A percentile compares a stretch with the other conserved stretches of the same genome.
Conservation (phyloP, 2,329 filamentous ascomycete genomes). For the Lachnellula arida region DNA sequence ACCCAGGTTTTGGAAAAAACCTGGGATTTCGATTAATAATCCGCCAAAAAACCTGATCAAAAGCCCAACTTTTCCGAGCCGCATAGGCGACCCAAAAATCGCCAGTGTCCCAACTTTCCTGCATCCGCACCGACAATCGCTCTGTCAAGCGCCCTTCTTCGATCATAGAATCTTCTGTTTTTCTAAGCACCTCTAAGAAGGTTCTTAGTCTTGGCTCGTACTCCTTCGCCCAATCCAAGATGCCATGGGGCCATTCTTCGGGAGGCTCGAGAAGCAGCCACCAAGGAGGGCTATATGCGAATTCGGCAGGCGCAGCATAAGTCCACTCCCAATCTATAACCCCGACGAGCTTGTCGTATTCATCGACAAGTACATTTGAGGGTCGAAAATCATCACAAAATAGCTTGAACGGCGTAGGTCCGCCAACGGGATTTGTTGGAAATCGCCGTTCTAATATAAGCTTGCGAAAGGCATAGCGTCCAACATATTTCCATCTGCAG, state of each 20-base stretch:
- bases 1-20: too few species aligned
- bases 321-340: slow-evolving; percentile 38
- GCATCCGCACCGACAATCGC: slow-evolving; percentile 31
- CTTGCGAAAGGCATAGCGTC: neutral
- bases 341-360: slow-evolving; percentile 10
- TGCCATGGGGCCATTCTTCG: too few species aligned
- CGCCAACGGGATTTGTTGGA: too few species aligned
- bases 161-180: too few species aligned
- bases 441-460: too few species aligned
- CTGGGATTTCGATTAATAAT: too few species aligned
- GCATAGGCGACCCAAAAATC: slow-evolving; percentile 34
- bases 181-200: too few species aligned
- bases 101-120: slow-evolving; percentile 34
- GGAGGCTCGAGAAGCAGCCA: slow-evolving; percentile 33
- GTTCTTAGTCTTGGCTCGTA: too few species aligned
- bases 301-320: slow-evolving; percentile 33
- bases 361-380: slow-evolving; percentile 32
- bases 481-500: neutral
- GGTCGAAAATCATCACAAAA: slow-evolving; percentile 33
- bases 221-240: too few species aligned
- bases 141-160: too few species aligned
- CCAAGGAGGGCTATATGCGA: slow-evolving; percentile 33
- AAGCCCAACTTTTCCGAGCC: slow-evolving; percentile 5
- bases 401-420: slow-evolving; percentile 13
- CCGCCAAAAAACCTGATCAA: too few species aligned